Evolutionary conservation across 208 protist species (phyloP).

Genomic region (Wallacemonas sp.): DNA sequence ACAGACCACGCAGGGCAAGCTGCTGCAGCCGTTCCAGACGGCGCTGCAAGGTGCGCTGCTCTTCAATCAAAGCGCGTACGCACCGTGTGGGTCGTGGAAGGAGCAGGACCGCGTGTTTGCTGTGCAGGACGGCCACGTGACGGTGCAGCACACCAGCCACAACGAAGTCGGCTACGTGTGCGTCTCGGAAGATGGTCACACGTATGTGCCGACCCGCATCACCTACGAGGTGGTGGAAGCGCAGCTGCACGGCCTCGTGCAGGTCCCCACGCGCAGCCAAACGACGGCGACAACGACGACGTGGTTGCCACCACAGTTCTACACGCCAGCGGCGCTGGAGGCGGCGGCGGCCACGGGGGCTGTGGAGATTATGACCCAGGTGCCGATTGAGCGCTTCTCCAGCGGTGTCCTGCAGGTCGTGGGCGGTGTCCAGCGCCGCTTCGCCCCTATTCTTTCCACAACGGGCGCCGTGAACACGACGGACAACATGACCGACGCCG

Average conservation of each 20-base stretch:
- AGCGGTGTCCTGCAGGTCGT: slow-evolving; percentile 53
- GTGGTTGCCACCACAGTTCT: slow-evolving; percentile 41
- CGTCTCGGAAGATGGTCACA: slow-evolving; percentile 58
- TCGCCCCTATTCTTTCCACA: neutral
- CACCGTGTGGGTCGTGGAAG: slow-evolving; percentile 66
- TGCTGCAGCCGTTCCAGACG: slow-evolving; percentile 16
- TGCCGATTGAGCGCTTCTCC: slow-evolving; percentile 40
- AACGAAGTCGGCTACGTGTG: slow-evolving; percentile 64
- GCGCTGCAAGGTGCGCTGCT: neutral
- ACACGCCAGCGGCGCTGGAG: slow-evolving; percentile 11
- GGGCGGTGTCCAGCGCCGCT: neutral
- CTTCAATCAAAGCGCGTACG: slow-evolving; percentile 18
- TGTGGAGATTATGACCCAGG: slow-evolving; percentile 14
- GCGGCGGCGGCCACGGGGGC: neutral
- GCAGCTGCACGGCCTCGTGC: slow-evolving; percentile 54
- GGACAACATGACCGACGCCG: neutral
- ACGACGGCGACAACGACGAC: neutral
- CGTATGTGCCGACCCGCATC: slow-evolving; percentile 61
- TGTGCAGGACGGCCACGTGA: slow-evolving; percentile 35
- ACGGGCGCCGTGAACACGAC: neutral
- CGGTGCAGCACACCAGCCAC: slow-evolving; percentile 36
- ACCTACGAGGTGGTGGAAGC: slow-evolving; percentile 75
- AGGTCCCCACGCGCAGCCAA: slow-evolving; percentile 15
- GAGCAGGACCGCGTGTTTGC: slow-evolving; percentile 57
- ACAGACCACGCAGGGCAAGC: neutral